Base-by-base conservation (phyloP, 371 early-diverging fungal genomes). In the Lichtheimia ramosa region DNA sequence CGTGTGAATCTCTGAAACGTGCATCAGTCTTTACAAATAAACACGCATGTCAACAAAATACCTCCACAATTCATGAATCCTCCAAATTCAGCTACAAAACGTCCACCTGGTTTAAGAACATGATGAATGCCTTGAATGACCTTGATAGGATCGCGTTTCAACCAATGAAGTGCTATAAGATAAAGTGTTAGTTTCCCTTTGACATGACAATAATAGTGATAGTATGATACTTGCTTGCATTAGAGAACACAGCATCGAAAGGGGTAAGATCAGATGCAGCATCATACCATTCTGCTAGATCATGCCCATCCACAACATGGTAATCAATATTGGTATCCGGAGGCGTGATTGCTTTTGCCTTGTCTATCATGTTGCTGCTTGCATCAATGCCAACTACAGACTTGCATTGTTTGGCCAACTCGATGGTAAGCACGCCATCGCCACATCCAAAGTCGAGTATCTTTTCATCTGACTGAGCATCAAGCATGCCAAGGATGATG, bases 401-500 rank as follows among this genome's bases (percentile, higher is more conserved):
- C 12, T 68, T 64, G 55, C 82, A 82, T 16, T 59, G 51, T 10
- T 61, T 49, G 20, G 81, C 75, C 28, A 91, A 74, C 16, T 78
- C 58, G 6, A 63, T 24, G 6, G 89, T 91, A 39, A 89, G 59
- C 0, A 77, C 63, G n/a, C 88, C 91, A 59, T 87, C 84, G 21
- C 91, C 91, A 58, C 89, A 89, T 10, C 91, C 91, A 56, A 89
- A 71, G 64, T 90, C 91, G 12, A 90, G 73, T 48, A 90, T 77
- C 13, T 63, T 69, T 24, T 87, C 87, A 21, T 73, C 51, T 0
- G 75, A 59, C 54, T 83, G 66, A 7, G 86, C 74, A 10, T 71
- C 62, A 27, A 88, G 73, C 60, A 81, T 72, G 15, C 69, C 62
- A 2, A 86, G 48, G 52, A 86, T 83, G 34, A 74, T 61, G 3